Evolutionary conservation across 1,284 basidiomycete species (phyloP).

Genomic region (Ceratobasidium sp.): DNA sequence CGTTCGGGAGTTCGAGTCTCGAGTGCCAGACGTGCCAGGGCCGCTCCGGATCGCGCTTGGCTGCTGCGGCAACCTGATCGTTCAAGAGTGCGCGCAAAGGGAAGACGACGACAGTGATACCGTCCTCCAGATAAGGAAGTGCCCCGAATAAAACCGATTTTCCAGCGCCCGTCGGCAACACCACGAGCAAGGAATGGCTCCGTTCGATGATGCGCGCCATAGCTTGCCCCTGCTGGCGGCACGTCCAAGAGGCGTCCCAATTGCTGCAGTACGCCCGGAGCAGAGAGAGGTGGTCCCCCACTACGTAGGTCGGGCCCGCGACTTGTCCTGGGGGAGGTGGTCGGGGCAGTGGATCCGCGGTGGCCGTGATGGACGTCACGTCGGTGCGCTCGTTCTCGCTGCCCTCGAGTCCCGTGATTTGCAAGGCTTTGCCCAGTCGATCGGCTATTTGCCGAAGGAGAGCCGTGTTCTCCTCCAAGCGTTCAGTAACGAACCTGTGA

Average conservation of each 20-base stretch:
- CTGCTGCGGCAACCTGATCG: not conserved
- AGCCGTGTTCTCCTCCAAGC: no score
- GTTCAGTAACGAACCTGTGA: no score
- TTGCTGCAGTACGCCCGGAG: not conserved
- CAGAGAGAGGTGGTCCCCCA: not conserved
- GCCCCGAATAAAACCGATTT: conserved; percentile 22
- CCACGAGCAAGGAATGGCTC: not conserved
- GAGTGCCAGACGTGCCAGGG: not conserved
- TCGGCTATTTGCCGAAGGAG: no score
- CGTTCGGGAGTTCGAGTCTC: not conserved
- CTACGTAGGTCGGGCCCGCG: no score
- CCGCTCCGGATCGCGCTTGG: not conserved
- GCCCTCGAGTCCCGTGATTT: no score
- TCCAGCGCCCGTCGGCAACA: conserved; percentile 11
- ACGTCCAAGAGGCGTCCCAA: not conserved
- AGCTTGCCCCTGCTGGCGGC: not conserved
- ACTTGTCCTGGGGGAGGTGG: no score
- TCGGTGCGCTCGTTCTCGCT: no score
- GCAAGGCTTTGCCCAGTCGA: no score
- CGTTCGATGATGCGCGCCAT: not conserved
- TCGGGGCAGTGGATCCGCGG: no score
- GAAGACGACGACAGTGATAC: conserved; percentile 17
- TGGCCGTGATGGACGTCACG: no score
- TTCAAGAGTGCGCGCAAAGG: not conserved
- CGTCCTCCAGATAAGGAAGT: not conserved